Conservation (phyloP, 2,329 filamentous ascomycete species). For the Cytospora leucostoma region DNA sequence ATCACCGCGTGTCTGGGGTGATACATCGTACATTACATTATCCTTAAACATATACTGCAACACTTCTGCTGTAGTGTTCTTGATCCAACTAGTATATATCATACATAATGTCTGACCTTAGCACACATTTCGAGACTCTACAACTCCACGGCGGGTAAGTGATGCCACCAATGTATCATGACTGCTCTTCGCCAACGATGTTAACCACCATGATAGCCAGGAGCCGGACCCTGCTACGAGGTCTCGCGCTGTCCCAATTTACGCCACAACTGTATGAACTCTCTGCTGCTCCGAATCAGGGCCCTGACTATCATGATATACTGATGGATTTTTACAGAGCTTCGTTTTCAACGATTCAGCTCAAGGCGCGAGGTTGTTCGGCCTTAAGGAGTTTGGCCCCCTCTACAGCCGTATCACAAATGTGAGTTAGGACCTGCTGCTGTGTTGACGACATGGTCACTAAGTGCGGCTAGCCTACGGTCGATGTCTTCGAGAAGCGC, state of each 20-base stretch:
- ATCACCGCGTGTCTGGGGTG: neutral
- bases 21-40: neutral
- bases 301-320: neutral
- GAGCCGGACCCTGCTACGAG: constrained; percentile 80
- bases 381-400: constrained; percentile 95
- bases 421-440: constrained; percentile 50
- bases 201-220: constrained; percentile 56
- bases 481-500: constrained; percentile 95
- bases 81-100: neutral
- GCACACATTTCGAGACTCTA: constrained; percentile 76
- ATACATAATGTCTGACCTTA: constrained; percentile 48
- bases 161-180: neutral
- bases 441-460: neutral
- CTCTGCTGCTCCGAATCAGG: neutral
- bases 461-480: constrained; percentile 66
- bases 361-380: constrained; percentile 91
- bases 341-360: constrained; percentile 95
- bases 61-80: neutral
- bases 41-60: neutral
- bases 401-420: constrained; percentile 98
- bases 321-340: constrained; percentile 55
- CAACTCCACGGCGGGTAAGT: constrained; percentile 81
- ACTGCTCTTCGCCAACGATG: neutral
- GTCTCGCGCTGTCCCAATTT: constrained; percentile 90
- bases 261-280: constrained; percentile 73